Conservation (phyloP, 257 asterid species). For the Knoxia roxburghii region DNA sequence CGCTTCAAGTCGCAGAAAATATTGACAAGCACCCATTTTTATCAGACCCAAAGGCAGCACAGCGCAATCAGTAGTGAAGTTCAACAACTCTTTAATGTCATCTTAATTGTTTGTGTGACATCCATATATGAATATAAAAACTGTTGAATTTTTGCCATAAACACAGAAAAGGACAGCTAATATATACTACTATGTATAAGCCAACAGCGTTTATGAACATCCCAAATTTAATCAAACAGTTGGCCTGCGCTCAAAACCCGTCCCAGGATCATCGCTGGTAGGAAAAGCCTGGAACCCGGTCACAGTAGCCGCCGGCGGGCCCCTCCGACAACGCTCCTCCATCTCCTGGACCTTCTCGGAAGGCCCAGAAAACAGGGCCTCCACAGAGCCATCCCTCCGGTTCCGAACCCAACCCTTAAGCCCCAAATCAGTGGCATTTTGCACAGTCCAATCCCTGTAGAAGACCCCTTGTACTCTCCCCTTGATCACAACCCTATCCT, state of each 20-base stretch:
- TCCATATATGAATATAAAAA: neutral
- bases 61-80: too few species aligned
- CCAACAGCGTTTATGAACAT: too few species aligned
- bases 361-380: constrained; percentile 74
- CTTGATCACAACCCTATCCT: constrained; percentile 71
- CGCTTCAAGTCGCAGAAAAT: neutral
- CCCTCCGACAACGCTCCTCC: constrained; percentile 95
- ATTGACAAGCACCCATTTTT: too few species aligned
- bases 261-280: constrained; percentile 63
- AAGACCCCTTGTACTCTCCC: constrained; percentile 95
- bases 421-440: constrained; percentile 69
- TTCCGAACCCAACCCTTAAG: constrained; percentile 95
- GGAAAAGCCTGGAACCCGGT: constrained; percentile 63
- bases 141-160: too few species aligned
- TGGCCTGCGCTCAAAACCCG: constrained; percentile 56
- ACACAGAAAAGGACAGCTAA: too few species aligned
- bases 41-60: neutral
- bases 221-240: constrained; percentile 49
- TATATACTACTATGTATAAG: too few species aligned
- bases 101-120: neutral
- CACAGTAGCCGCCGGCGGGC: constrained; percentile 79
- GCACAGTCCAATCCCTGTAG: constrained; percentile 79
- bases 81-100: neutral
- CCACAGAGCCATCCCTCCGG: constrained; percentile 81
- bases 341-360: constrained; percentile 73